Conservation (phyloP, 768 basidiomycete genomes). For the Termitomyces sp. region DNA sequence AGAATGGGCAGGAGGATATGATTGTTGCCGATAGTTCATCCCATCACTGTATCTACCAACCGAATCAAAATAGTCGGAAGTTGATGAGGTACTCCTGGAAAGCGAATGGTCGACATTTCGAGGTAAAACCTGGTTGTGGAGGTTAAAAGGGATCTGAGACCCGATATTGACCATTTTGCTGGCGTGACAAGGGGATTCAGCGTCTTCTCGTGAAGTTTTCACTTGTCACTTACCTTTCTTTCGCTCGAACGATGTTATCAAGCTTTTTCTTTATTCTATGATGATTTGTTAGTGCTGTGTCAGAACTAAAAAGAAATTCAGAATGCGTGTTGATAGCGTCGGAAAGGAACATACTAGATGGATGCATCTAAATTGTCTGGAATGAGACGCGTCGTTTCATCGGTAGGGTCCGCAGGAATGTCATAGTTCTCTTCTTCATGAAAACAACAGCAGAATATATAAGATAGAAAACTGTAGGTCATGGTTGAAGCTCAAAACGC, state of each 20-base stretch:
- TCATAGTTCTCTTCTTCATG: conserved; percentile 8
- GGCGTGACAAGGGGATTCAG: background rate
- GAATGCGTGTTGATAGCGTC: background rate
- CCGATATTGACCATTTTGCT: conserved; percentile 73
- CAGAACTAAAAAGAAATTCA: conserved; percentile 12
- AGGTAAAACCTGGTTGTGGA: conserved; percentile 35
- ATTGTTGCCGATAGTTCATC: conserved; percentile 9
- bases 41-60: conserved; percentile 14
- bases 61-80: conserved; percentile 16
- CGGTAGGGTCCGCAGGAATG: conserved; percentile 8
- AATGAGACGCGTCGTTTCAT: conserved; percentile 29
- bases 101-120: conserved; percentile 21
- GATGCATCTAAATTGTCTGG: conserved; percentile 22
- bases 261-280: conserved; percentile 50
- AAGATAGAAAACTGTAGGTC: conserved; percentile 17
- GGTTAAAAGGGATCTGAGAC: conserved; percentile 56
- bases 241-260: conserved; percentile 51
- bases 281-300: conserved; percentile 35
- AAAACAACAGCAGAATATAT: conserved; percentile 22
- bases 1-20: conserved; percentile 13
- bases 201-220: background rate
- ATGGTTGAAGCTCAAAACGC: conserved; percentile 11
- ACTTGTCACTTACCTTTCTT: conserved; percentile 46
- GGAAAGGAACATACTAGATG: conserved; percentile 18
- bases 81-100: conserved; percentile 24